phyloP scores from a whole-genome alignment of 495 filamentous ascomycete species.

The Aspergillus avenaceus region DNA sequence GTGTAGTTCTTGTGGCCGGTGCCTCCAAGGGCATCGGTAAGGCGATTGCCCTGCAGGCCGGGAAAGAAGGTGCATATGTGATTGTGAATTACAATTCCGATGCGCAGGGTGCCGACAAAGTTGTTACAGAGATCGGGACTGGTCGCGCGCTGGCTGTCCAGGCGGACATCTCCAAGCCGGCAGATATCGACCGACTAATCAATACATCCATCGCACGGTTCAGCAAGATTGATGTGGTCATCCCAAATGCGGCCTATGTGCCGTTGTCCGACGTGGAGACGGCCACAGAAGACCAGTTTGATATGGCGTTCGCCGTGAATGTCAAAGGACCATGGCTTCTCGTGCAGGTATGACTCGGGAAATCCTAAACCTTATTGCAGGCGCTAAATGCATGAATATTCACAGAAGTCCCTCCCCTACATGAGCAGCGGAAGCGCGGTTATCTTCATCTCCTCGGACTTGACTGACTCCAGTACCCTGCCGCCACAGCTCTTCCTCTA shows the following conservation, averaged over 20 bases:
- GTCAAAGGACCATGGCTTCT: neutral
- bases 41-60: neutral
- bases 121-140: conserved; percentile 51
- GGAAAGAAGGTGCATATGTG: conserved; percentile 19
- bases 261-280: conserved; percentile 27
- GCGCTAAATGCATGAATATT: neutral
- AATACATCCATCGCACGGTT: conserved; percentile 34
- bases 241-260: conserved; percentile 55
- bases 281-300: neutral
- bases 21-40: neutral
- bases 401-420: neutral
- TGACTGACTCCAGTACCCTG: conserved; percentile 38
- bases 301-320: neutral
- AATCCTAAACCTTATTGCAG: neutral
- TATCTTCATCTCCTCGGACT: conserved; percentile 53
- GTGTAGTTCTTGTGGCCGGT: neutral
- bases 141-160: conserved; percentile 49
- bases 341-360: neutral
- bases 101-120: conserved; percentile 42
- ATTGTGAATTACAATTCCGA: conserved; percentile 58
- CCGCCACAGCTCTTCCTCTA: conserved; percentile 55
- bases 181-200: conserved; percentile 33
- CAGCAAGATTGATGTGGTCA: conserved; percentile 55
- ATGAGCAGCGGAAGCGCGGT: conserved; percentile 17
- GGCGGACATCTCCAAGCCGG: conserved; percentile 36